phyloP scores from a whole-genome alignment of 306 rosid genomes.

The Alnus rubra region DNA sequence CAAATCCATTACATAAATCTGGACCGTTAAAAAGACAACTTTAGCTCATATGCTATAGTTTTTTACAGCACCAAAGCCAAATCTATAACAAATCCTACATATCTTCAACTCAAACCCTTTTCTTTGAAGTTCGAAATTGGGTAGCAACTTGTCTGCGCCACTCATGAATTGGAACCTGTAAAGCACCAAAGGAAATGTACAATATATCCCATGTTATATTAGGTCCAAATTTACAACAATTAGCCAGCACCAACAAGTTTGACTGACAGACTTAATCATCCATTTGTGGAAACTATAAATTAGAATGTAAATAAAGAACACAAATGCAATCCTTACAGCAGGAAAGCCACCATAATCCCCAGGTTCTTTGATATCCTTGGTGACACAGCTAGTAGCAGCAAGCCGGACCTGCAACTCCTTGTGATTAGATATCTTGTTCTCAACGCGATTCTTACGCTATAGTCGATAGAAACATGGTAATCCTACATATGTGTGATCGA shows the following conservation, averaged over 20 bases:
- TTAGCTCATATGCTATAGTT: too few species aligned
- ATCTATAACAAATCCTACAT: too few species aligned
- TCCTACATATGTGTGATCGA: neutral
- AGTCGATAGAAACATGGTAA: conserved; percentile 8
- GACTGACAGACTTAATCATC: neutral
- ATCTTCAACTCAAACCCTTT: too few species aligned
- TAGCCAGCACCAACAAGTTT: conserved; percentile 2
- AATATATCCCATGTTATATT: conserved; percentile 7
- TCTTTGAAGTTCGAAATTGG: conserved; percentile 28
- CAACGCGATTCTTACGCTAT: conserved; percentile 15
- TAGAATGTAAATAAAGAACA: neutral
- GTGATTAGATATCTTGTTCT: conserved; percentile 30
- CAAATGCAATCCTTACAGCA: conserved; percentile 50
- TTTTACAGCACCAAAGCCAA: too few species aligned
- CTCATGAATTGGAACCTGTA: conserved; percentile 62
- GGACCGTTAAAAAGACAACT: too few species aligned
- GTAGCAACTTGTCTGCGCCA: conserved; percentile 82
- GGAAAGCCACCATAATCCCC: conserved; percentile 93
- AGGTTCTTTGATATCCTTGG: conserved; percentile 74
- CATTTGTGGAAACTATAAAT: too few species aligned
- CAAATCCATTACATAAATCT: neutral
- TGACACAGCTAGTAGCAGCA: conserved; percentile 83
- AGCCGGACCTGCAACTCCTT: conserved; percentile 66
- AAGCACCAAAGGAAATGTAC: conserved; percentile 13
- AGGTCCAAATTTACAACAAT: conserved; percentile 1